phyloP scores from a whole-genome alignment of 2,329 filamentous ascomycete genomes.

The Magnaporthiopsis rhizophila region DNA sequence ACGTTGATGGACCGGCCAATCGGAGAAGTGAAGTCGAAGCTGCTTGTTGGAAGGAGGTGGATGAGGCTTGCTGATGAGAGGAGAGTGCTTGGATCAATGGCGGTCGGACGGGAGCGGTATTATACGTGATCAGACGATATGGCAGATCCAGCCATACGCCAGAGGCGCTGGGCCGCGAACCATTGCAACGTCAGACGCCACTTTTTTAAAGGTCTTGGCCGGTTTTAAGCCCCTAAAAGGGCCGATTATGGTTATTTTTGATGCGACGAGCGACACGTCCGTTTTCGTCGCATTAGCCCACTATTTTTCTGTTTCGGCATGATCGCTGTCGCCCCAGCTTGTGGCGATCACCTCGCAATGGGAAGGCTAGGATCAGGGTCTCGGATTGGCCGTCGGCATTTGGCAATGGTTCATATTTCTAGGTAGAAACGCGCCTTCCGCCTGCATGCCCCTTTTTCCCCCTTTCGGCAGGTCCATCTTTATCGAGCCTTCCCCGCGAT shows the following conservation, averaged over 20 bases:
- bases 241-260: not conserved
- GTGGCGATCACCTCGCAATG: too few species aligned
- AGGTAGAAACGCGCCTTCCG: too few species aligned
- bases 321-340: too few species aligned
- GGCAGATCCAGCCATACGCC: not conserved
- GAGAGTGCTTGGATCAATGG: not conserved
- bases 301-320: not conserved
- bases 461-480: too few species aligned
- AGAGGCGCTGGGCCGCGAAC: not conserved
- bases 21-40: not conserved
- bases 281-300: not conserved
- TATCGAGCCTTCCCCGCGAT: too few species aligned
- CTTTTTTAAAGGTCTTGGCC: not conserved
- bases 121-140: not conserved
- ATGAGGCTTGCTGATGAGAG: not conserved
- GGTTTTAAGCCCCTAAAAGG: not conserved
- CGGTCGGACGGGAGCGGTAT: not conserved
- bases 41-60: not conserved
- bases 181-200: not conserved
- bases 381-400: too few species aligned
- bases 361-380: too few species aligned
- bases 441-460: too few species aligned
- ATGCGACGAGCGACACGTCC: not conserved
- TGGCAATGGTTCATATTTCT: too few species aligned
- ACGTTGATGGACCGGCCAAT: not conserved